Evolutionary conservation across 1,284 basidiomycete genomes (phyloP), one percentile per base, ranked within the genome.

Genomic region (Ganoderma lingzhi): DNA sequence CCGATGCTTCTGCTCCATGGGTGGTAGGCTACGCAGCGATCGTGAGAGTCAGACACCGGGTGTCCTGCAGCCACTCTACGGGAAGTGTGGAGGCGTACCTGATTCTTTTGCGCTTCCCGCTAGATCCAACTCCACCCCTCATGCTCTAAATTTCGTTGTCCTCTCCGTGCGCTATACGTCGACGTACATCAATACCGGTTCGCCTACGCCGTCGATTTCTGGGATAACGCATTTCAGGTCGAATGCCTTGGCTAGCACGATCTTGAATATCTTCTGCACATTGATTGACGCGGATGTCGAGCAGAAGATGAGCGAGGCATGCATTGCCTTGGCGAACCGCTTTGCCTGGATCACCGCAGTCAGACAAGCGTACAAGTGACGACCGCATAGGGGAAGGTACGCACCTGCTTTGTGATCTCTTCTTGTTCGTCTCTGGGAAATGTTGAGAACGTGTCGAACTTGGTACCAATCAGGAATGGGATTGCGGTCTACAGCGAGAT

Each of bases 221-320:
- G 96, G 96, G 76, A 98, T 97, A 72, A 97, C 96, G 79, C 96
- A 97, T 88, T 98, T 95, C 70, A 93, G 85, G 81, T 95, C 94
- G 76, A 96, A 96, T 41, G 94, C 94, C 80, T 96, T 95, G 65
- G 93, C 93, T 63, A 96, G 87, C 58, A 96, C 93, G 81, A 97
- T 96, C 86, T 98, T 98, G 91, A 98, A 98, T 76, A 99, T 99
- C 87, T 99, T 98, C 86, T 99, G 97, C 65, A 99, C 97, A 81
- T 99, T 99, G 85, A 99, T 98, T 70, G 96, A 96, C 75, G 97
- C 96, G 51, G 95, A 95, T 53, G 97, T 99, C 58, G 96, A 98
- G 83, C 96, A 99, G 83, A 99, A 99, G 81, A 99, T 97, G 76
- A 99, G 85, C 10, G 96, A 97, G 10, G 97, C 96, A 78, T 98